Evolutionary conservation across 805 yeast species (phyloP), one percentile per base, ranked within the genome.

Genomic region (Candida gorgasii): DNA sequence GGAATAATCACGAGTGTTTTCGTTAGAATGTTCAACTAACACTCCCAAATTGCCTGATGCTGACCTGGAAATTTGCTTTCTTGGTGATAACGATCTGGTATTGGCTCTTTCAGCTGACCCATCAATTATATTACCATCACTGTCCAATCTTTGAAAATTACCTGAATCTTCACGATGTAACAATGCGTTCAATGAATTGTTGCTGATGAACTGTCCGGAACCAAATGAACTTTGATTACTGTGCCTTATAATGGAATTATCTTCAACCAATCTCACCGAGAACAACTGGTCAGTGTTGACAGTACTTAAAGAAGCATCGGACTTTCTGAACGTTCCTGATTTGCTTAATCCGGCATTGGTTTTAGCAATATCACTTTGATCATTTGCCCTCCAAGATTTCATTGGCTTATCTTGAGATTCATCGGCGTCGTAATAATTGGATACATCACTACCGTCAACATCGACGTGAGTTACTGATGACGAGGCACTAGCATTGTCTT

Each of bases 261-360:
- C 86, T 28, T 84, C 86, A 2, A 86, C 89, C 31, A 89, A 70
- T 54, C 89, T 76, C 28, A 89, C 88, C 4, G 87, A 84, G 56
- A 89, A 75, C 36, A 89, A 74, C 58, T 88, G 92, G 39, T 84
- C 87, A 1, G 97, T 88, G 23, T 90, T 82, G 24, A 90, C 90
- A 0, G 96, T 89, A 19, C 89, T 89, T 44, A 85, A 55, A 0
- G 97, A 86, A 28, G 76, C 77, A 43, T 79, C 71, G 8, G 95
- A 84, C 26, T 78, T 81, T 58, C 92, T 78, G 84, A 83, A 54
- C 65, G 75, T 55, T 76, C 69, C 52, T 72, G 61, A 35, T 50
- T 58, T 22, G 53, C 44, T 64, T 27, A 45, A 43, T 8, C 47
- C 47, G 11, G 38, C 39, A 18, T 16, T 14, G 19, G 39, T 20